These are phyloP conservation scores for Comarum palustre DNA, from an alignment of 306 rosid species.

Conservation along the genomic window DNA sequence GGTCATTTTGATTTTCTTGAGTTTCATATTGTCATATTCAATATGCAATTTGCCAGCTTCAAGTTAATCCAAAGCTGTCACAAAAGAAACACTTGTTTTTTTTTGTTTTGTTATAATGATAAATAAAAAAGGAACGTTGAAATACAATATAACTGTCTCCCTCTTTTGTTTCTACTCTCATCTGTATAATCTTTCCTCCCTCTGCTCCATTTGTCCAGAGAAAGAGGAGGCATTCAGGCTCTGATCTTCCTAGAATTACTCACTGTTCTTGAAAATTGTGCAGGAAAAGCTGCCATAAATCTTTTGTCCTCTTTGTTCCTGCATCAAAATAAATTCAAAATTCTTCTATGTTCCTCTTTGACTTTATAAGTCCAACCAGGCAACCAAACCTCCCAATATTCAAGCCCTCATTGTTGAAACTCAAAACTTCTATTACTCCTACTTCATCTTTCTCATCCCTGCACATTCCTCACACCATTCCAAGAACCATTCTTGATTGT, in stretches of 20 bases:
- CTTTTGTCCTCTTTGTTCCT: constrained; percentile 24
- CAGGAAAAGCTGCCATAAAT: constrained; percentile 23
- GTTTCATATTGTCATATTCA: constrained; percentile 2
- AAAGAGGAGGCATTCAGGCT: constrained; percentile 28
- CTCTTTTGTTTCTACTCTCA: constrained; percentile 37
- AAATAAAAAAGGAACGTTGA: neutral
- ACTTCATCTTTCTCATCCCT: neutral
- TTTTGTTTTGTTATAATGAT: no score
- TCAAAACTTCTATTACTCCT: constrained; percentile 2
- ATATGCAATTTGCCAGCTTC: constrained; percentile 8
- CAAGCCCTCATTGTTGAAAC: constrained; percentile 30
- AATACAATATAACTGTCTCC: constrained; percentile 9
- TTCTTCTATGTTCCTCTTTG: constrained; percentile 22
- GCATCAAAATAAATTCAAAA: constrained; percentile 10
- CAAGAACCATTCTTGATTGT: neutral
- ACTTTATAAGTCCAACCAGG: constrained; percentile 29
- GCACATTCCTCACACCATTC: constrained; percentile 11
- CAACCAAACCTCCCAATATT: constrained; percentile 6
- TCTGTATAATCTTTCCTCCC: constrained; percentile 25
- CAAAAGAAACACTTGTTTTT: constrained; percentile 14
- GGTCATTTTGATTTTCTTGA: constrained; percentile 6
- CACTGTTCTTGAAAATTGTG: constrained; percentile 33
- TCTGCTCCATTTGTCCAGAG: constrained; percentile 37
- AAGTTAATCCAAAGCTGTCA: constrained; percentile 27
- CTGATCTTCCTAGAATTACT: constrained; percentile 27